Conservation (phyloP, 495 filamentous ascomycete species). For the Aspergillus ostianus region DNA sequence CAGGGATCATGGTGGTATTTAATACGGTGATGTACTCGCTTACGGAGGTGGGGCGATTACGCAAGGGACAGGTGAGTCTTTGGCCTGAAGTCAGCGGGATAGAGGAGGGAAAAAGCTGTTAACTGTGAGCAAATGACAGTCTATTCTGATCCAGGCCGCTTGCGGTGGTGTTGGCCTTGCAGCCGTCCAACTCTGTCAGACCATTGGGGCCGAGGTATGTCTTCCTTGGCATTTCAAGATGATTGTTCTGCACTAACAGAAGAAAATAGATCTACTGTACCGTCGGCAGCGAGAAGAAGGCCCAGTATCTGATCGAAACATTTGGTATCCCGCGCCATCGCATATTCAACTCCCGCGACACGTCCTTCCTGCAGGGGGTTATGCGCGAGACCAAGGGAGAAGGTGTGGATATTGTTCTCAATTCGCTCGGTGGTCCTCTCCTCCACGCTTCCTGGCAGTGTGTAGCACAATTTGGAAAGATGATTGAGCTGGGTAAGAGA, state of each 20-base stretch:
- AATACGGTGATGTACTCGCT: conserved; percentile 40
- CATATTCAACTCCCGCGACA: conserved; percentile 51
- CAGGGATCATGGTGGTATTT: conserved; percentile 41
- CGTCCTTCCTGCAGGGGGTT: conserved; percentile 43
- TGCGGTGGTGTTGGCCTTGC: conserved; percentile 27
- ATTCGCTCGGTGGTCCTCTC: conserved; percentile 47
- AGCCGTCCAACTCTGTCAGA: conserved; percentile 20
- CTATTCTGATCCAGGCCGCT: conserved; percentile 26
- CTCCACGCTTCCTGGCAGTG: conserved; percentile 52
- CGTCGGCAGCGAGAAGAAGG: conserved; percentile 43
- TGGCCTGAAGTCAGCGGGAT: background rate
- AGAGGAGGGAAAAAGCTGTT: background rate
- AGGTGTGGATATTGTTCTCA: conserved; percentile 52
- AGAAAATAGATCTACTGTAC: conserved; percentile 38
- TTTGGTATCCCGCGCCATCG: conserved; percentile 38
- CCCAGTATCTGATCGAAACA: conserved; percentile 28
- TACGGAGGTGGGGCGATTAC: conserved; percentile 19
- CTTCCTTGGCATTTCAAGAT: background rate
- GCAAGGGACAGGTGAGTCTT: conserved; percentile 17
- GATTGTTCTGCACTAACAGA: background rate
- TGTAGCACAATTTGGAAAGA: conserved; percentile 50
- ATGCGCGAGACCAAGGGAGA: conserved; percentile 42
- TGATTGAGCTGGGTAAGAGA: conserved; percentile 47
- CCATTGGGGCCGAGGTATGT: conserved; percentile 13
- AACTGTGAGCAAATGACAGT: conserved; percentile 1